Base-by-base conservation (phyloP, 768 basidiomycete species). In the Vararia minispora region DNA sequence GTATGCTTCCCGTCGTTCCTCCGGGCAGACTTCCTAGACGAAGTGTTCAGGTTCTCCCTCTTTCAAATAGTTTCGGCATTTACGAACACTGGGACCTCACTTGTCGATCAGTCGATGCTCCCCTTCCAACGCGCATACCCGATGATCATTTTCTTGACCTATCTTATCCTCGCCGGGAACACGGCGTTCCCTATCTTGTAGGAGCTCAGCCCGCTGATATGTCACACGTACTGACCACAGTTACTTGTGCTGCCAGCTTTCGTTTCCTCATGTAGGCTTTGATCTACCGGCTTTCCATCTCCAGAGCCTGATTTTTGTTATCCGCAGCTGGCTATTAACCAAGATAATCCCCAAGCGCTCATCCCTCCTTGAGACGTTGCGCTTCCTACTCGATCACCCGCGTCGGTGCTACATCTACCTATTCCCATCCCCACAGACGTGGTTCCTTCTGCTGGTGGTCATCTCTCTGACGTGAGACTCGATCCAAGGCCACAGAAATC, bases 311-410 rank as follows among this genome's bases (percentile, higher is more conserved):
- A 45, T 31, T 30, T 5, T 30, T 16, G 27, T 18, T 4, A 11
- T 14, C 24, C 11, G 14, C 52, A 97, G 90, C 41, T 97, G 89
- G 89, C 58, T 58, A 4, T 49, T 81, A 26, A 67, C 74, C 9
- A 85, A 83, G 54, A 30, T 74, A 5, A 68, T 81, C 16, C 74
- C 77, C 5, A 50, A 49, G 2, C 51, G 57, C 0, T 88, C 87
- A 11, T 72, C 76, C 1, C 51, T 76, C 0, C 62, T 75, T 33
- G 88, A 92, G 59, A 88, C 89, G 0, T 64, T 95, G 1, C 80
- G 79, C 39, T 99, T 98, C 56, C 72, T 99, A 6, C 71, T 99
- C 7, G 90, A 97, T 51, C 94, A 97, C 54, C 94, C 94, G 10
- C 76, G 94, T 9, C 75, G 87, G 45, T 94, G 90, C 58, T 92